phyloP scores from a whole-genome alignment of 441 rosid genomes.

The Syzygium syzygioides region DNA sequence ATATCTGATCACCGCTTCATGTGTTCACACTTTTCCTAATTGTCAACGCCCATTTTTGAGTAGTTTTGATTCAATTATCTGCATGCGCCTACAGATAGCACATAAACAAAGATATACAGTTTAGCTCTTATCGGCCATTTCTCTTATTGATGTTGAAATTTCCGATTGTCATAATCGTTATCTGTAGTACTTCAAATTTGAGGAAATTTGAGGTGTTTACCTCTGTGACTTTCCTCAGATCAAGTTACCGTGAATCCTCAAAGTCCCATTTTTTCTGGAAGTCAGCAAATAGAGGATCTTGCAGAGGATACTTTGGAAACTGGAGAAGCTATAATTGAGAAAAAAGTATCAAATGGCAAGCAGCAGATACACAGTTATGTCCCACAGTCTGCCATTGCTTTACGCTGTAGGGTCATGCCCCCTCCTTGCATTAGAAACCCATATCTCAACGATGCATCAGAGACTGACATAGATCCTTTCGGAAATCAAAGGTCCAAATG shows the following conservation, averaged over 20 bases:
- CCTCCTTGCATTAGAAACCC: slow-evolving; percentile 95
- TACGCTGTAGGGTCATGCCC: slow-evolving; percentile 81
- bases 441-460: slow-evolving; percentile 46
- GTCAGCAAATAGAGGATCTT: slow-evolving; percentile 34
- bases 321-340: slow-evolving; percentile 39
- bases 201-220: background rate
- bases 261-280: slow-evolving; percentile 36
- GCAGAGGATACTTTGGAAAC: slow-evolving; percentile 30
- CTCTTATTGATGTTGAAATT: background rate
- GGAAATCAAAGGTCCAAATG: slow-evolving; percentile 80
- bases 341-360: slow-evolving; percentile 14
- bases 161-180: background rate
- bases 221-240: slow-evolving; percentile 20
- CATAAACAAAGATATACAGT: background rate
- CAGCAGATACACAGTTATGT: slow-evolving; percentile 53
- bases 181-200: background rate
- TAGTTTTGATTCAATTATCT: background rate
- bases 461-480: slow-evolving; percentile 51
- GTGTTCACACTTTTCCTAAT: background rate
- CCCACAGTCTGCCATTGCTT: slow-evolving; percentile 76
- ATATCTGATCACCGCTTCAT: background rate
- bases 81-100: background rate
- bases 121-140: background rate
- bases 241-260: slow-evolving; percentile 25
- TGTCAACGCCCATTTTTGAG: background rate